Evolutionary conservation across 2,329 filamentous ascomycete genomes (phyloP).

Genomic region (Trematosphaeria pertusa): DNA sequence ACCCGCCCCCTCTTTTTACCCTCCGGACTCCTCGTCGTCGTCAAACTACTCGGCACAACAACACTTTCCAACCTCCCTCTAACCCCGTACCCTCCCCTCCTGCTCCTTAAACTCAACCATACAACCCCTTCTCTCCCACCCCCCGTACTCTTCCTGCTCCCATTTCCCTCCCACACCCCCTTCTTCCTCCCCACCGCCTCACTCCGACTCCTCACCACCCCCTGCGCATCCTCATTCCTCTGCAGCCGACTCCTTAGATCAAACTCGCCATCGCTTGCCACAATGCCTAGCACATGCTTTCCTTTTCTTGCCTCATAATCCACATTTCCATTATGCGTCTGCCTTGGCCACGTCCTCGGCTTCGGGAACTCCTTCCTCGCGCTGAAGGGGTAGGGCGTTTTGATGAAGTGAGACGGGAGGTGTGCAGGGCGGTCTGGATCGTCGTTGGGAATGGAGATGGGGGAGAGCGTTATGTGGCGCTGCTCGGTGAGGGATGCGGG

Average conservation of each 20-base stretch:
- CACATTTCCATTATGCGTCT: constrained; percentile 4
- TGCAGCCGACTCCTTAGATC: constrained; percentile 26
- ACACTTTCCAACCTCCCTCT: constrained; percentile 12
- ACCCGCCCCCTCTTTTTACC: background rate
- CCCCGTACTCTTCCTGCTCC: constrained; percentile 1
- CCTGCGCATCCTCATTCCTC: constrained; percentile 30
- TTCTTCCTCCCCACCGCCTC: background rate
- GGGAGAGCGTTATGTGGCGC: constrained; percentile 26
- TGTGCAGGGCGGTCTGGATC: constrained; percentile 22
- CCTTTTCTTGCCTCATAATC: constrained; percentile 26
- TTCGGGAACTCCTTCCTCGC: constrained; percentile 36
- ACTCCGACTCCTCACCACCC: constrained; percentile 11
- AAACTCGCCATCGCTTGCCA: constrained; percentile 15
- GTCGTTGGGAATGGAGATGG: constrained; percentile 19
- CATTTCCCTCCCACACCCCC: background rate
- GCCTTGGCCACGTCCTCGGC: constrained; percentile 24
- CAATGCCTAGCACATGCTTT: constrained; percentile 30
- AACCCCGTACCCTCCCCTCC: background rate
- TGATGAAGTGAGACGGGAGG: constrained; percentile 33
- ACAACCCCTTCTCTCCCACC: constrained; percentile 18
- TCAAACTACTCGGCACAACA: constrained; percentile 21
- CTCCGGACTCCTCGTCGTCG: constrained; percentile 9
- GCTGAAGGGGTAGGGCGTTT: constrained; percentile 35
- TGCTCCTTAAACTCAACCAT: constrained; percentile 22
- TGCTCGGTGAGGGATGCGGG: constrained; percentile 22